These are phyloP conservation scores for Fusarium sp. DNA, from an alignment of 2,329 filamentous ascomycete genomes.

Conservation along the genomic window DNA sequence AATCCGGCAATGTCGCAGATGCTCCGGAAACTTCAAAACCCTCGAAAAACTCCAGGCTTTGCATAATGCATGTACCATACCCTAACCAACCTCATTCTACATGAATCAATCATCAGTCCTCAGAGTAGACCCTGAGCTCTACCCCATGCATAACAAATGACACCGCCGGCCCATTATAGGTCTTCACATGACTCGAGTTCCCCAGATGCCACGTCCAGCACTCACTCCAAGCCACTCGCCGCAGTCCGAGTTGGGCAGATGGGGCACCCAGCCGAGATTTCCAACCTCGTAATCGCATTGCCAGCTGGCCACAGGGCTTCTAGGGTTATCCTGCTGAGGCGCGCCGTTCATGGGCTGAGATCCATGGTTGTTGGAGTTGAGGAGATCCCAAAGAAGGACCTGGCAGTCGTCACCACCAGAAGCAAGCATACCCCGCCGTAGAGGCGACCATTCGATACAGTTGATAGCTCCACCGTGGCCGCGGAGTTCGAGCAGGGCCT, in stretches of 20 bases:
- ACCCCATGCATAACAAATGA: constrained; percentile 22
- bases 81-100: constrained; percentile 37
- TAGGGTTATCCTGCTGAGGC: constrained; percentile 65
- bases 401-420: constrained; percentile 93
- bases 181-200: constrained; percentile 62
- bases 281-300: constrained; percentile 88
- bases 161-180: constrained; percentile 25
- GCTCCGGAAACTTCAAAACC: constrained; percentile 34
- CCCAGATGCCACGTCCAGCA: constrained; percentile 84
- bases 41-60: constrained; percentile 41
- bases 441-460: constrained; percentile 95
- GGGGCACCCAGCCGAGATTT: constrained; percentile 87
- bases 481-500: constrained; percentile 91
- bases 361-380: constrained; percentile 66
- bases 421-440: constrained; percentile 85
- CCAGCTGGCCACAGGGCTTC: constrained; percentile 80
- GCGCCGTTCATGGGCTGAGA: constrained; percentile 59
- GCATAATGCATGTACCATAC: constrained; percentile 42
- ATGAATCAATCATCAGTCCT: constrained; percentile 32
- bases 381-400: constrained; percentile 92
- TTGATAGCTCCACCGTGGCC: constrained; percentile 89
- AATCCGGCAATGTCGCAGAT: constrained; percentile 33
- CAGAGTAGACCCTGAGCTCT: constrained; percentile 5
- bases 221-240: constrained; percentile 88
- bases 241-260: constrained; percentile 72